These are phyloP conservation scores for Botrytis deweyae DNA, from an alignment of 2,329 filamentous ascomycete genomes.

Conservation along the genomic window DNA sequence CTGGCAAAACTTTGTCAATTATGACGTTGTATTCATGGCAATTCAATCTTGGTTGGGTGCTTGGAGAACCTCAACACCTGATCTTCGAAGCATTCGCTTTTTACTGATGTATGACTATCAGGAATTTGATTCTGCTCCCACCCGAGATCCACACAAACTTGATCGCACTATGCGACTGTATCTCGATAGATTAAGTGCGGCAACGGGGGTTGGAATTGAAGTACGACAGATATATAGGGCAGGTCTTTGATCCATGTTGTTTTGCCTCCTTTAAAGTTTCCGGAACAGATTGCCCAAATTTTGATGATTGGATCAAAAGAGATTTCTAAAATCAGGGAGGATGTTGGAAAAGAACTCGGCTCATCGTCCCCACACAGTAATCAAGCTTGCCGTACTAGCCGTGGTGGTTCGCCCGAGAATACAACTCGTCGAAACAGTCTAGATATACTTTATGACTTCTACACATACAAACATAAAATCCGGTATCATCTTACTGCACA, in stretches of 20 bases:
- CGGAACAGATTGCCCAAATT: background rate
- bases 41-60: background rate
- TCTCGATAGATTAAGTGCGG: background rate
- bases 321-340: background rate
- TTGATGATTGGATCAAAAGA: background rate
- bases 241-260: background rate
- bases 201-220: background rate
- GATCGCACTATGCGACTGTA: background rate
- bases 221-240: background rate
- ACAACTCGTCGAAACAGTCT: background rate
- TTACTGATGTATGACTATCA: background rate
- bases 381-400: background rate
- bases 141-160: too few species aligned
- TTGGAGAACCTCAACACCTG: background rate
- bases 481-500: background rate
- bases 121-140: background rate
- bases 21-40: background rate
- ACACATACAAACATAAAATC: background rate
- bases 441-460: background rate
- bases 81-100: background rate
- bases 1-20: background rate
- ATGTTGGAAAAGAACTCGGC: background rate
- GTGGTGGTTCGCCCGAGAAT: background rate
- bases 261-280: background rate
- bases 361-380: background rate